Evolutionary conservation across 164 flowering plant genomes (phyloP).

Genomic region (Akebia trifoliata): DNA sequence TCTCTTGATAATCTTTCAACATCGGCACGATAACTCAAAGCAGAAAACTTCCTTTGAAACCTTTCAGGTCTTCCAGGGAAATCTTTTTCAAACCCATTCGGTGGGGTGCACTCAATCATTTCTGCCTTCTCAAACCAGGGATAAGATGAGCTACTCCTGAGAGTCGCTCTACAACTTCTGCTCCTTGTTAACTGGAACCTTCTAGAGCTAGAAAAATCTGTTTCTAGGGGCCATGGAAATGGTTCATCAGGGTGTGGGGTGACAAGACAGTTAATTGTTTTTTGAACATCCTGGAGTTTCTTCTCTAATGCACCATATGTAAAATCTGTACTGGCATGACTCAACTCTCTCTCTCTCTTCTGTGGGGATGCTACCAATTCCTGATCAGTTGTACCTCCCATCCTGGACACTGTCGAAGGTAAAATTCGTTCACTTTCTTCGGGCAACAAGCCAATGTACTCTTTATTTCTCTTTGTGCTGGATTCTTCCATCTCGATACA

Average conservation of each 20-base stretch:
- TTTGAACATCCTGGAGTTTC: slow-evolving; percentile 36
- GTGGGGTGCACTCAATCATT: slow-evolving; percentile 34
- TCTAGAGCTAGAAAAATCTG: slow-evolving; percentile 19
- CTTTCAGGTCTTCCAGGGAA: slow-evolving; percentile 36
- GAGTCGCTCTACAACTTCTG: slow-evolving; percentile 52
- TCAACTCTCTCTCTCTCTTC: slow-evolving; percentile 18
- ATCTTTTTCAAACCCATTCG: slow-evolving; percentile 33
- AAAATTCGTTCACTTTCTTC: slow-evolving; percentile 26
- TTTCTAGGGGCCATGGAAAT: slow-evolving; percentile 26
- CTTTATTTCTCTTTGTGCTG: slow-evolving; percentile 15
- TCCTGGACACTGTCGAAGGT: slow-evolving; percentile 17
- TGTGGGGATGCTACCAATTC: slow-evolving; percentile 17
- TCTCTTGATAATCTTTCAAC: slow-evolving; percentile 25
- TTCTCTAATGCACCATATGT: slow-evolving; percentile 28
- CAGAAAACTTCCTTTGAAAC: slow-evolving; percentile 22
- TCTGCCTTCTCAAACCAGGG: slow-evolving; percentile 24
- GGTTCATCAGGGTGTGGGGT: slow-evolving; percentile 29
- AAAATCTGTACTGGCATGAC: slow-evolving; percentile 1
- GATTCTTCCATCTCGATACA: slow-evolving; percentile 49
- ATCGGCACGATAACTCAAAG: slow-evolving; percentile 21
- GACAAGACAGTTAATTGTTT: slow-evolving; percentile 29
- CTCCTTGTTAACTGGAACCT: slow-evolving; percentile 36
- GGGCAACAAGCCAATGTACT: slow-evolving; percentile 6
- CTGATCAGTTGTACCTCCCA: slow-evolving; percentile 17
- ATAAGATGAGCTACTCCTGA: slow-evolving; percentile 23